These are phyloP conservation scores for Strigomonas galati DNA, from an alignment of 208 protist genomes.

Conservation along the genomic window DNA sequence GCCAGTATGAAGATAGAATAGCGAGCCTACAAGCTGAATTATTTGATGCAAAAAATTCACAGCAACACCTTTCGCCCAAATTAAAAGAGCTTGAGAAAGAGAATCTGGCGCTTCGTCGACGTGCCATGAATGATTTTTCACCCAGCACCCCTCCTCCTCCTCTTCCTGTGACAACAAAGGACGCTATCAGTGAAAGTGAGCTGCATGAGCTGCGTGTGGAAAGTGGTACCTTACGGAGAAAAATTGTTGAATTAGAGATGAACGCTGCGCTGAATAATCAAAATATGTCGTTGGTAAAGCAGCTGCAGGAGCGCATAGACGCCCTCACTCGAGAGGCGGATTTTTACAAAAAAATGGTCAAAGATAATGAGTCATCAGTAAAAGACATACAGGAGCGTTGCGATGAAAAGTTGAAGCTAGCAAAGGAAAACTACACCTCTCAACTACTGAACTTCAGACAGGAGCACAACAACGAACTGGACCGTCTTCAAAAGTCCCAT, in stretches of 20 bases:
- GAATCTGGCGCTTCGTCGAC: constrained; percentile 21
- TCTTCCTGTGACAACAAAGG: too few species aligned
- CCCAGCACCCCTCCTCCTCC: background rate
- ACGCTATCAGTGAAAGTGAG: too few species aligned
- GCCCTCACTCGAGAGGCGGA: background rate
- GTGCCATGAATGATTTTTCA: constrained; percentile 6
- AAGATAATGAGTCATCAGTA: constrained; percentile 9
- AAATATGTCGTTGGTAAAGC: too few species aligned
- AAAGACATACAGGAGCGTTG: constrained; percentile 11
- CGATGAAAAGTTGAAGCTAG: constrained; percentile 14
- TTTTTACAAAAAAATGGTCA: constrained; percentile 11
- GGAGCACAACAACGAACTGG: constrained; percentile 45
- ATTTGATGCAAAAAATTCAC: background rate
- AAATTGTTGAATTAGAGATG: too few species aligned
- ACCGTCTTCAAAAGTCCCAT: constrained; percentile 36
- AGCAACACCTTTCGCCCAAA: too few species aligned
- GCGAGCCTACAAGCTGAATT: constrained; percentile 22
- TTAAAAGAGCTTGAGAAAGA: constrained; percentile 25
- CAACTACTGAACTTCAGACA: constrained; percentile 19
- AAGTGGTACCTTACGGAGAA: too few species aligned
- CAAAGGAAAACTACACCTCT: constrained; percentile 12
- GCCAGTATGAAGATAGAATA: constrained; percentile 60
- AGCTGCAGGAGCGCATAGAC: too few species aligned
- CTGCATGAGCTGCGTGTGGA: too few species aligned
- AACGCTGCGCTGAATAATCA: too few species aligned